Evolutionary conservation across 805 yeast species (phyloP).

Genomic region (Saturnispora saitoi): DNA sequence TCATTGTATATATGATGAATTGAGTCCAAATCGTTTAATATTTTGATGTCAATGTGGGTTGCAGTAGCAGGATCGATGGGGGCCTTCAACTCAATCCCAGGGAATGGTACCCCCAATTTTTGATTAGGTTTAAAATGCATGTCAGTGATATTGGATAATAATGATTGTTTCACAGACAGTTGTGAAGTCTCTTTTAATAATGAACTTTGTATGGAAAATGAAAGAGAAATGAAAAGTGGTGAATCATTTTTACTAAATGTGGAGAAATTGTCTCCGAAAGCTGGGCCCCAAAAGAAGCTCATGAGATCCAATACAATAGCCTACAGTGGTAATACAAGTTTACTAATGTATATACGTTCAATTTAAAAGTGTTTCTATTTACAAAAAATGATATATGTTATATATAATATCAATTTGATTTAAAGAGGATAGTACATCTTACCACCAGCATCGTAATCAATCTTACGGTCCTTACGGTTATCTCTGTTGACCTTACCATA

Average conservation of each 20-base stretch:
- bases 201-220: neutral
- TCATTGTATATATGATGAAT: neutral
- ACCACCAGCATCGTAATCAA: slow-evolving; percentile 64
- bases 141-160: neutral
- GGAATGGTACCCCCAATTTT: neutral
- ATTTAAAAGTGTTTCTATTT: neutral
- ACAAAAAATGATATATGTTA: neutral
- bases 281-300: neutral
- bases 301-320: neutral
- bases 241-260: neutral
- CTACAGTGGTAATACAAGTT: neutral
- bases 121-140: neutral
- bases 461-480: slow-evolving; percentile 72
- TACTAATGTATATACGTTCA: neutral
- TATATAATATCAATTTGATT: neutral
- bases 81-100: slow-evolving; percentile 9
- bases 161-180: neutral
- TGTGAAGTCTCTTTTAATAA: neutral
- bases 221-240: neutral
- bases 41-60: slow-evolving; percentile 6
- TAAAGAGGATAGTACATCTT: slow-evolving; percentile 33
- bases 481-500: slow-evolving; percentile 90
- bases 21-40: slow-evolving; percentile 1
- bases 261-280: neutral
- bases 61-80: slow-evolving; percentile 9